Conservation (phyloP, 2,329 filamentous ascomycete species). For the Ophiostoma ips region DNA sequence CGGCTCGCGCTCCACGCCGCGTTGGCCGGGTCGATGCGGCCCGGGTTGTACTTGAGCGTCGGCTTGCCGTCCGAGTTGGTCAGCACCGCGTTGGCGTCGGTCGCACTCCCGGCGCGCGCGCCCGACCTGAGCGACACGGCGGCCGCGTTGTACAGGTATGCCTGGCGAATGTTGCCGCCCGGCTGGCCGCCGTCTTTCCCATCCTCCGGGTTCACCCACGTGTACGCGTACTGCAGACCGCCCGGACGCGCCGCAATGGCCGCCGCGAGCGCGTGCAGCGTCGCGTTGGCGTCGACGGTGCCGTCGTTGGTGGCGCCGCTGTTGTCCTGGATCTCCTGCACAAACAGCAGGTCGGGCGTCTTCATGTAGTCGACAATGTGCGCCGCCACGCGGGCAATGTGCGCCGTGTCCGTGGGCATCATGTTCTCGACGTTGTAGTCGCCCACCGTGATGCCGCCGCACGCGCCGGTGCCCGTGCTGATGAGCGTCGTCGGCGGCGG, state of each 20-base stretch:
- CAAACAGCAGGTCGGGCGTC: slow-evolving; percentile 50
- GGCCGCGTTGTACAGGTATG: slow-evolving; percentile 53
- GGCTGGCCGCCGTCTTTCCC: slow-evolving; percentile 50
- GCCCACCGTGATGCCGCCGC: slow-evolving; percentile 47
- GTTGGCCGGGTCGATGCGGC: slow-evolving; percentile 49
- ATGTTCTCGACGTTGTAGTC: slow-evolving; percentile 62
- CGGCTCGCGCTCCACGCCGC: slow-evolving; percentile 45
- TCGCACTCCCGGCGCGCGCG: slow-evolving; percentile 39
- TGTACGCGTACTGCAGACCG: slow-evolving; percentile 42
- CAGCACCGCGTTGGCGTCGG: slow-evolving; percentile 43
- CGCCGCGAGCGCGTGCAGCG: slow-evolving; percentile 39
- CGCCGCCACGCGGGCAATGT: slow-evolving; percentile 43
- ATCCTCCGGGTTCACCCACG: slow-evolving; percentile 44
- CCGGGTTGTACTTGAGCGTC: slow-evolving; percentile 52
- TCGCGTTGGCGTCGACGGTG: slow-evolving; percentile 40
- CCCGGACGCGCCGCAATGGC: slow-evolving; percentile 36
- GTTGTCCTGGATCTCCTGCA: slow-evolving; percentile 61
- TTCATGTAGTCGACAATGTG: slow-evolving; percentile 52
- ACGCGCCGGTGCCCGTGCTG: slow-evolving; percentile 39
- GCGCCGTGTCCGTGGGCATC: slow-evolving; percentile 33
- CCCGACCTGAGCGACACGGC: slow-evolving; percentile 41
- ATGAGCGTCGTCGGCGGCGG: slow-evolving; percentile 37
- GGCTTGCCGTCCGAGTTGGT: slow-evolving; percentile 28
- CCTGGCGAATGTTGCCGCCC: slow-evolving; percentile 58
- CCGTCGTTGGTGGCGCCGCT: slow-evolving; percentile 47